A percentile compares a stretch with the other conserved stretches of the same genome.
These are phyloP conservation scores for Pythium phragmitis DNA, from an alignment of 352 stramenopile genomes.

Conservation along the genomic window DNA sequence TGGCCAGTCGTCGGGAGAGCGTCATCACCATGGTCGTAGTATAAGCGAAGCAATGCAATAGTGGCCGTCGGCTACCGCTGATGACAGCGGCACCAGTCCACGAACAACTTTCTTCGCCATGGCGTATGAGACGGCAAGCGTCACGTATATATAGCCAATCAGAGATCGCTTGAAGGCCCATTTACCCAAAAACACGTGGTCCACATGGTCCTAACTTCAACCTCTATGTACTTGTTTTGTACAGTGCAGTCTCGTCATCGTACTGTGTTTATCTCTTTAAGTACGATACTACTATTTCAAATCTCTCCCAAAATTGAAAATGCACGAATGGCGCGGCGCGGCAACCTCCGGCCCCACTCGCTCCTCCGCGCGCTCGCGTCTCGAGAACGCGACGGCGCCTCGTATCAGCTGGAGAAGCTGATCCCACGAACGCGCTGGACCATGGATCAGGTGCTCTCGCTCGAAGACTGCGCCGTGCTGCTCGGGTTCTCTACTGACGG, in stretches of 20 bases:
- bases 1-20: slow-evolving; percentile 19
- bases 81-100: not conserved
- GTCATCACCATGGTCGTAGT: slow-evolving; percentile 19
- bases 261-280: slow-evolving; percentile 13
- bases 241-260: slow-evolving; percentile 1
- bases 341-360: slow-evolving; percentile 4
- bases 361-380: slow-evolving; percentile 18
- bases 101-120: not conserved
- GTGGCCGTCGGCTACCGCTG: slow-evolving; percentile 2
- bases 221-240: slow-evolving; percentile 5
- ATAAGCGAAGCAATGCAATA: slow-evolving; percentile 11
- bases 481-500: slow-evolving; percentile 73
- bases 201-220: slow-evolving; percentile 25
- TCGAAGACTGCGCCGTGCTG: slow-evolving; percentile 47
- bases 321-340: not conserved
- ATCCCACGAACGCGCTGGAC: slow-evolving; percentile 6
- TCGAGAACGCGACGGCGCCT: slow-evolving; percentile 5
- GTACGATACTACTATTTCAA: slow-evolving; percentile 7
- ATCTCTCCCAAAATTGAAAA: not conserved
- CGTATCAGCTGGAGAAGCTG: not conserved
- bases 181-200: slow-evolving; percentile 25
- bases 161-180: not conserved
- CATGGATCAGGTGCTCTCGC: slow-evolving; percentile 35
- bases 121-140: slow-evolving; percentile 12
- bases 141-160: slow-evolving; percentile 13